Conservation (phyloP, 441 rosid genomes). For the Adansonia gregorii region DNA sequence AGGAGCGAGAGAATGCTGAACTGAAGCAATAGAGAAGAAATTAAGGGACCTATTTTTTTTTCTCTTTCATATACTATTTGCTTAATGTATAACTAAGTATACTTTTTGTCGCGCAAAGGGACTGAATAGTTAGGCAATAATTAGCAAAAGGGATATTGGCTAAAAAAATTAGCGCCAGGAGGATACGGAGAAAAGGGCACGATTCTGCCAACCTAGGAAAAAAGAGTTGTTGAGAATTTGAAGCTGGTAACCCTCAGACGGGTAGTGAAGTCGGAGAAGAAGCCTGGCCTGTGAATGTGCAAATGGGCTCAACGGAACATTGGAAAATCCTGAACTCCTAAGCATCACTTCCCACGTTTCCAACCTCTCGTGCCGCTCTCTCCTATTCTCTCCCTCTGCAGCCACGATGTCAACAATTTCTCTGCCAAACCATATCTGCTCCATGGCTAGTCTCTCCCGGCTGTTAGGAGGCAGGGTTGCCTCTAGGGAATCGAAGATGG, state of each 20-base stretch:
- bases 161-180: slow-evolving; percentile 63
- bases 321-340: slow-evolving; percentile 60
- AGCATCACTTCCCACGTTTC: slow-evolving; percentile 79
- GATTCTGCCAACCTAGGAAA: slow-evolving; percentile 84
- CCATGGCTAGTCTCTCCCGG: slow-evolving; percentile 74
- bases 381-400: slow-evolving; percentile 59
- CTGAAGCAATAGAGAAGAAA: not conserved
- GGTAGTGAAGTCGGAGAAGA: slow-evolving; percentile 87
- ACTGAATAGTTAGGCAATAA: not conserved
- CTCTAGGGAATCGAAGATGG: slow-evolving; percentile 81
- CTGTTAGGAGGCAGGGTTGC: slow-evolving; percentile 90
- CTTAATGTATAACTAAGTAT: not conserved
- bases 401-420: slow-evolving; percentile 78
- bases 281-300: slow-evolving; percentile 92
- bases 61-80: not conserved
- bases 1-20: not conserved
- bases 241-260: slow-evolving; percentile 88
- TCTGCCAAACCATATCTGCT: slow-evolving; percentile 82
- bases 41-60: not conserved
- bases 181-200: slow-evolving; percentile 84
- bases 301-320: slow-evolving; percentile 75
- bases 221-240: slow-evolving; percentile 59
- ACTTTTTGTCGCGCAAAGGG: not conserved
- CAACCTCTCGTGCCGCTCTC: slow-evolving; percentile 61
- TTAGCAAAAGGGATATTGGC: not conserved